Evolutionary conservation across 2,329 filamentous ascomycete species (phyloP).

Genomic region (Pseudopithomyces maydicus): DNA sequence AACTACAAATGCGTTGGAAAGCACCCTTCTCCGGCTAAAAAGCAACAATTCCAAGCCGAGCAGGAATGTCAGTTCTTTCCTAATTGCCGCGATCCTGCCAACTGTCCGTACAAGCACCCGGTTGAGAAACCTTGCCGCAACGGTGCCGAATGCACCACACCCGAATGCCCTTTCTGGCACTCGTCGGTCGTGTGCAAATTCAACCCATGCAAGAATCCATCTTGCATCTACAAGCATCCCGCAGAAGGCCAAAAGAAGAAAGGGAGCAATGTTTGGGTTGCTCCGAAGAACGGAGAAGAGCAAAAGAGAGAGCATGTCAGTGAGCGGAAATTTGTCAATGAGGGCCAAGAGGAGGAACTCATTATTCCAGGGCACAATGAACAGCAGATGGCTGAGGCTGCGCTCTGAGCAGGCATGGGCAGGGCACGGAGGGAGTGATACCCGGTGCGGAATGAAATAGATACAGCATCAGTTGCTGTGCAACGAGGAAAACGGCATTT

Average conservation of each 20-base stretch:
- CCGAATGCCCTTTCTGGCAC: conserved; percentile 90
- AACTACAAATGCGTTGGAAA: conserved; percentile 92
- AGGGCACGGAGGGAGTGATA: conserved; percentile 1
- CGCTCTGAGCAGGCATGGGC: conserved; percentile 6
- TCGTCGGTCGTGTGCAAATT: conserved; percentile 84
- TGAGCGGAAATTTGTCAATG: conserved; percentile 84
- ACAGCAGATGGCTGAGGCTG: conserved; percentile 28
- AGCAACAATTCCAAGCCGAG: conserved; percentile 76
- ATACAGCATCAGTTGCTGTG: conserved; percentile 3
- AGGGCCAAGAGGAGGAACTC: conserved; percentile 70
- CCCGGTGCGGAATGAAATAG: neutral
- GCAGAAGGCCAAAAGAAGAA: conserved; percentile 77
- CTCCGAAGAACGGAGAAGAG: conserved; percentile 50
- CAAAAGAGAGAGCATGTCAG: conserved; percentile 73
- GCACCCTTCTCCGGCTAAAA: conserved; percentile 88
- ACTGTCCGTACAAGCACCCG: conserved; percentile 89
- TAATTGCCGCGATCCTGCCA: conserved; percentile 79
- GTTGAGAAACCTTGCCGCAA: conserved; percentile 87
- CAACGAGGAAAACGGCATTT: conserved; percentile 14
- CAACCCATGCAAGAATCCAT: conserved; percentile 88
- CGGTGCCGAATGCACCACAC: conserved; percentile 81
- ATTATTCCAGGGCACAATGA: conserved; percentile 63
- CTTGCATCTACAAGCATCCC: conserved; percentile 83
- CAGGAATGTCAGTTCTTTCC: conserved; percentile 91
- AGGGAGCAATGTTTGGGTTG: conserved; percentile 89